These are phyloP conservation scores for Alloascoidea hylecoeti DNA, from an alignment of 805 yeast genomes.

Conservation along the genomic window DNA sequence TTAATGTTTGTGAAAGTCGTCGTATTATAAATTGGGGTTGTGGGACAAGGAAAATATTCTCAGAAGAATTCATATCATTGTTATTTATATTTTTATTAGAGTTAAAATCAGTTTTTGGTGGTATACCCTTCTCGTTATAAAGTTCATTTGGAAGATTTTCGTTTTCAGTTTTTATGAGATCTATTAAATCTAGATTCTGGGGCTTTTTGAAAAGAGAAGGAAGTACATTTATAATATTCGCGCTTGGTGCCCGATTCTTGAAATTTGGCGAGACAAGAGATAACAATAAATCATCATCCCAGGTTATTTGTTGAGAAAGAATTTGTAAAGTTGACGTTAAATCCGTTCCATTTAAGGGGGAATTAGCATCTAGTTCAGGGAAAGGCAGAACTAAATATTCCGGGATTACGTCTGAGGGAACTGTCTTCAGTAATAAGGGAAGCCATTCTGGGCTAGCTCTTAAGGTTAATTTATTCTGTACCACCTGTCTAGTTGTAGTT, in stretches of 20 bases:
- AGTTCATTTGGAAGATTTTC: not conserved
- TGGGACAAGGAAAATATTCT: slow-evolving; percentile 2
- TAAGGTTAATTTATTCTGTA: not conserved
- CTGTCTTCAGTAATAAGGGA: not conserved
- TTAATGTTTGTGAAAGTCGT: slow-evolving; percentile 14
- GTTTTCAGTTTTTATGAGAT: not conserved
- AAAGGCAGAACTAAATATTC: not conserved
- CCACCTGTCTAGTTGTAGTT: not conserved
- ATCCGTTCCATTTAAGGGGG: not conserved
- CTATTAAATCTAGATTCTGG: not conserved
- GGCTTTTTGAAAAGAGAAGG: slow-evolving; percentile 5
- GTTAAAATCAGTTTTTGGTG: not conserved
- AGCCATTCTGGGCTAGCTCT: not conserved
- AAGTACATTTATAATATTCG: slow-evolving; percentile 8
- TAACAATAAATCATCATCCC: slow-evolving; percentile 17
- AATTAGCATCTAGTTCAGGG: not conserved
- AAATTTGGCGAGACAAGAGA: slow-evolving; percentile 8
- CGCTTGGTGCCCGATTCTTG: slow-evolving; percentile 3
- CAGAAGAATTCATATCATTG: not conserved
- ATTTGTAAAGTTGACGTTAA: slow-evolving; percentile 8
- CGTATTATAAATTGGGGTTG: slow-evolving; percentile 17
- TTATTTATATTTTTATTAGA: not conserved
- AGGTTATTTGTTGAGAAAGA: slow-evolving; percentile 19
- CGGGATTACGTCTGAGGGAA: not conserved
- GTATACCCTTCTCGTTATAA: not conserved